Percentiles rank a stretch among this genome's conserved stretches.
Evolutionary conservation across 1,284 basidiomycete genomes (phyloP).

Genomic region (Volvariella volvacea): DNA sequence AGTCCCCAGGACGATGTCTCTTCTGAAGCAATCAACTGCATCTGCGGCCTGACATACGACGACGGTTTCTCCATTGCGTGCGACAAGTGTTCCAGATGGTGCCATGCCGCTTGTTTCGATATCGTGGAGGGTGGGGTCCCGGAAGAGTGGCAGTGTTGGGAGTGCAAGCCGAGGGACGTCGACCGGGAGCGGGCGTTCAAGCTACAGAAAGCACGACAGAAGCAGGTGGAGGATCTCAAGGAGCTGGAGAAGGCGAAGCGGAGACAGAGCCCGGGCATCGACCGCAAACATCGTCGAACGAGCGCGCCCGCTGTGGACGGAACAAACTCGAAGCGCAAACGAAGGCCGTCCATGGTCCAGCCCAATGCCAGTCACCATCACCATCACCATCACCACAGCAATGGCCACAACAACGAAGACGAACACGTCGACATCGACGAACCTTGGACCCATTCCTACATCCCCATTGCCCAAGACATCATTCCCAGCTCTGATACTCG

Average conservation of each 20-base stretch:
- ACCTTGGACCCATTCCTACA: slow-evolving; percentile 33
- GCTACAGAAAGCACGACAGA: slow-evolving; percentile 32
- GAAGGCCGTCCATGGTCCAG: slow-evolving; percentile 24
- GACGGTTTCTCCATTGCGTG: slow-evolving; percentile 93
- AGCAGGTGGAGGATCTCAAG: slow-evolving; percentile 14
- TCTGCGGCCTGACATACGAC: slow-evolving; percentile 71
- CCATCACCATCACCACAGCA: not conserved
- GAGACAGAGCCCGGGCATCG: slow-evolving; percentile 36
- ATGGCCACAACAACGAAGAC: slow-evolving; percentile 3
- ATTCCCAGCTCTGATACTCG: slow-evolving; percentile 45
- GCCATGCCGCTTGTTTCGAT: slow-evolving; percentile 84
- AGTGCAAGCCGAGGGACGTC: slow-evolving; percentile 42
- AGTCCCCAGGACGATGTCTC: slow-evolving; percentile 10
- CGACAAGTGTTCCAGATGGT: slow-evolving; percentile 86
- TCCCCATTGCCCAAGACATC: slow-evolving; percentile 44
- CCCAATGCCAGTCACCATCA: slow-evolving; percentile 1
- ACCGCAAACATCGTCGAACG: slow-evolving; percentile 36
- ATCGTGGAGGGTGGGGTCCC: slow-evolving; percentile 67
- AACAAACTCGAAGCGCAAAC: slow-evolving; percentile 28
- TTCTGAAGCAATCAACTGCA: slow-evolving; percentile 54
- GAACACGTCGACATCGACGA: slow-evolving; percentile 38
- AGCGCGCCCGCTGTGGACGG: slow-evolving; percentile 32
- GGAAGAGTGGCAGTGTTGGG: slow-evolving; percentile 66
- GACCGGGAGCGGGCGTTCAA: slow-evolving; percentile 41
- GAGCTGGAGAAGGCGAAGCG: slow-evolving; percentile 18